phyloP scores from a whole-genome alignment of 805 yeast genomes.

The Nakazawaea laoshanensis region DNA sequence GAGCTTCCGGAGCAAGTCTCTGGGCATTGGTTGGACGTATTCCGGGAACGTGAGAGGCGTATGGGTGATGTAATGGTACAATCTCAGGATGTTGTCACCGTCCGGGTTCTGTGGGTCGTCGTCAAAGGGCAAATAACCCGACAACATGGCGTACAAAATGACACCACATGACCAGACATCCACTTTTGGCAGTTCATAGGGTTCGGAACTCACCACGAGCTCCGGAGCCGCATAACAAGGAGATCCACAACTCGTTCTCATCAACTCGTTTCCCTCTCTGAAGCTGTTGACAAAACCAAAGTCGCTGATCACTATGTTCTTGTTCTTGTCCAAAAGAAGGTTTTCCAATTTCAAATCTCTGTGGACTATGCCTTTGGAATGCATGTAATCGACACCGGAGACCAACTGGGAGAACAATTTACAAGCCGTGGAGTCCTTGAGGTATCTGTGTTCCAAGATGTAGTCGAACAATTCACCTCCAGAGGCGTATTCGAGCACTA shows the following conservation, averaged over 20 bases:
- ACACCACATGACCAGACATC: conserved; percentile 98
- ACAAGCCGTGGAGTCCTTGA: conserved; percentile 84
- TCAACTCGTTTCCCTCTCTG: conserved; percentile 54
- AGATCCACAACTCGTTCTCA: conserved; percentile 94
- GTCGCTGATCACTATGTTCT: conserved; percentile 80
- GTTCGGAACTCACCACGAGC: conserved; percentile 75
- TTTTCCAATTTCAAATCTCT: conserved; percentile 73
- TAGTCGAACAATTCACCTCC: conserved; percentile 97
- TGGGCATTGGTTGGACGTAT: conserved; percentile 79
- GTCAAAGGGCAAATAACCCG: conserved; percentile 95
- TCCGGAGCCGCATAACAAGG: conserved; percentile 99
- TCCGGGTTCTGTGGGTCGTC: conserved; percentile 97
- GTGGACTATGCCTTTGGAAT: conserved; percentile 71
- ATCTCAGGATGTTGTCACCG: conserved; percentile 84
- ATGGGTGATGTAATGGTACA: conserved; percentile 85
- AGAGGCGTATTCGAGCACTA: conserved; percentile 91
- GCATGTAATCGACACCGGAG: conserved; percentile 88
- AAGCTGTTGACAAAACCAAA: conserved; percentile 94
- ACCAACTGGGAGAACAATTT: conserved; percentile 86
- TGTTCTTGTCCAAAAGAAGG: conserved; percentile 72
- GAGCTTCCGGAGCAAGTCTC: conserved; percentile 81
- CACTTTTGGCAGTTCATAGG: conserved; percentile 87
- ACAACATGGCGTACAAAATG: conserved; percentile 90
- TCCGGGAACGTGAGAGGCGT: conserved; percentile 95
- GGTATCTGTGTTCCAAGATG: conserved; percentile 74